Conservation (phyloP, 805 yeast species). For the Wickerhamiella galacta region DNA sequence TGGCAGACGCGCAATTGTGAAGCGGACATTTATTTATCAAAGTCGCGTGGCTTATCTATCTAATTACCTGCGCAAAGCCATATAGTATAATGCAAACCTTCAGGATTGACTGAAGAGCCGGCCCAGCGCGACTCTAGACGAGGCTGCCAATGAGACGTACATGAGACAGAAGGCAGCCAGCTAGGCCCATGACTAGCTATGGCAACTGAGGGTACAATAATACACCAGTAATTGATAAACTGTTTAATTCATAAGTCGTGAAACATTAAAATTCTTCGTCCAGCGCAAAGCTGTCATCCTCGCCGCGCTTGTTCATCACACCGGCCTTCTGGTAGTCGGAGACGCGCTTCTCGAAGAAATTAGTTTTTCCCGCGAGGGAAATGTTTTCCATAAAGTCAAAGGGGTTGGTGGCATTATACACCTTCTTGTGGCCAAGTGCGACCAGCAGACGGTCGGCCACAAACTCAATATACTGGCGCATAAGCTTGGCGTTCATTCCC, state of each 20-base stretch:
- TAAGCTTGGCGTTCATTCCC: constrained; percentile 86
- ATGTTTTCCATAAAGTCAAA: constrained; percentile 98
- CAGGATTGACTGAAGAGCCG: too few species aligned
- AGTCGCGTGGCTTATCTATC: background rate
- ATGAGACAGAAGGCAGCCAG: too few species aligned
- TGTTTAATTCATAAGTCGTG: background rate
- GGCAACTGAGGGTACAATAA: too few species aligned
- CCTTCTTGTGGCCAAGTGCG: constrained; percentile 80
- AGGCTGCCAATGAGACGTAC: too few species aligned
- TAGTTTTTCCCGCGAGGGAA: constrained; percentile 95
- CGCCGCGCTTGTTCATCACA: constrained; percentile 69
- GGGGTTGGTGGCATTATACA: constrained; percentile 78
- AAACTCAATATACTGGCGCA: constrained; percentile 97
- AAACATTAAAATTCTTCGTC: constrained; percentile 75
- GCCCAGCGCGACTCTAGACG: too few species aligned
- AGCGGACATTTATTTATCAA: constrained; percentile 8
- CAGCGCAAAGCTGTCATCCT: constrained; percentile 52
- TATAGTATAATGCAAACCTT: too few species aligned
- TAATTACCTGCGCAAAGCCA: background rate
- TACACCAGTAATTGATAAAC: too few species aligned
- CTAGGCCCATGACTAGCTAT: too few species aligned
- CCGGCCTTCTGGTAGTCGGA: constrained; percentile 99
- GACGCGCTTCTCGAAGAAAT: constrained; percentile 97
- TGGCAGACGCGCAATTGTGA: constrained; percentile 14
- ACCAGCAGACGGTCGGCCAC: constrained; percentile 90